Conservation (phyloP, 352 stramenopile genomes). For the Pelagophyceae sp. region DNA sequence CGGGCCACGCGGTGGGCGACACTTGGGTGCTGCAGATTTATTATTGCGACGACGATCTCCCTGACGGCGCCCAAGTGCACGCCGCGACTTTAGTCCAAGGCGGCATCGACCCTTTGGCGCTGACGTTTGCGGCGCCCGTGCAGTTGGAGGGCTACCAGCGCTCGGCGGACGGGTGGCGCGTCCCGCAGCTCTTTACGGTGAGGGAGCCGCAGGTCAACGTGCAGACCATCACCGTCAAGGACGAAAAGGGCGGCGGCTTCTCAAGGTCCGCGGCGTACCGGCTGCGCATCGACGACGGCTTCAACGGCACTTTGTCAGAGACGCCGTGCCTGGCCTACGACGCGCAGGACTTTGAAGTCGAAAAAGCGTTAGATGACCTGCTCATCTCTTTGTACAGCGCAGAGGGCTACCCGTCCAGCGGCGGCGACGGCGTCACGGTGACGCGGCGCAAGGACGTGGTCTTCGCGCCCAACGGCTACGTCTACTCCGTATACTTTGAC, state of each 20-base stretch:
- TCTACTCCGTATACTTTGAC: constrained; percentile 53
- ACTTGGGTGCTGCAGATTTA: constrained; percentile 35
- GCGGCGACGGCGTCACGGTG: constrained; percentile 42
- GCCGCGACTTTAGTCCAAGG: constrained; percentile 18
- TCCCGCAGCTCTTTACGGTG: constrained; percentile 47
- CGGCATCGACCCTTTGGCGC: constrained; percentile 14
- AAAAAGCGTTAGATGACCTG: constrained; percentile 39
- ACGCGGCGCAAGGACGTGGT: constrained; percentile 43
- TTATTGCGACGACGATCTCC: constrained; percentile 28
- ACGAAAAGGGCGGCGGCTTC: constrained; percentile 28
- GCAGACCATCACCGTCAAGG: constrained; percentile 47
- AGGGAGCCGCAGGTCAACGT: constrained; percentile 41
- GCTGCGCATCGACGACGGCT: constrained; percentile 24
- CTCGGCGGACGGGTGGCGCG: constrained; percentile 26
- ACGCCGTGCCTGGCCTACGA: constrained; percentile 42
- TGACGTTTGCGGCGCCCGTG: not conserved
- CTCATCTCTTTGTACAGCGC: constrained; percentile 27
- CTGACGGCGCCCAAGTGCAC: constrained; percentile 23
- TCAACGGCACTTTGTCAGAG: too few species aligned
- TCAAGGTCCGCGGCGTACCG: constrained; percentile 30
- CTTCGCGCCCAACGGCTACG: constrained; percentile 45
- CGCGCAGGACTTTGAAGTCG: constrained; percentile 46
- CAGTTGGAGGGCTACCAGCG: constrained; percentile 14
- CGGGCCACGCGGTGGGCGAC: constrained; percentile 31
- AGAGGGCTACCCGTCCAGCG: not conserved